Evolutionary conservation across 208 protist species (phyloP).

Genomic region (Trypanosoma brucei): DNA sequence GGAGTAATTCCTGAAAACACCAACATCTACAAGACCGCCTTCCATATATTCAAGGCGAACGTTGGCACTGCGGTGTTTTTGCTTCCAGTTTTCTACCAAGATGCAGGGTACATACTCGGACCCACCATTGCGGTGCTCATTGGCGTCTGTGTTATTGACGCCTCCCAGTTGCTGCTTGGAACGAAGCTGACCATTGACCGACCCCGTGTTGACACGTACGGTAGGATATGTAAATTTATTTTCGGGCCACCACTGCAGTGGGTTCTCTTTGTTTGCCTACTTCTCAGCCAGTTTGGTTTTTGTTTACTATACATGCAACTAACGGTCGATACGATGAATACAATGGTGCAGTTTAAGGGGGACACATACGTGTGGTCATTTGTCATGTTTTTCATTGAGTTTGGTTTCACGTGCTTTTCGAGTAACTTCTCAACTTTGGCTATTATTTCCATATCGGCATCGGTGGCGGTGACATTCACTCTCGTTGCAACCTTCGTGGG

Average conservation of each 20-base stretch:
- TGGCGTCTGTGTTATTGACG: slow-evolving; percentile 20
- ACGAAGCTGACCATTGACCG: slow-evolving; percentile 18
- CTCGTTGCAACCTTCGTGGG: slow-evolving; percentile 12
- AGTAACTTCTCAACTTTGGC: slow-evolving; percentile 22
- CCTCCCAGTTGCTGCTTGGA: slow-evolving; percentile 23
- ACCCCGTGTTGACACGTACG: slow-evolving; percentile 18
- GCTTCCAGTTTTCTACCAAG: slow-evolving; percentile 25
- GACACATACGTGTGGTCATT: slow-evolving; percentile 20
- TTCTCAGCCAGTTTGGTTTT: slow-evolving; percentile 39
- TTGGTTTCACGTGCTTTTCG: slow-evolving; percentile 20
- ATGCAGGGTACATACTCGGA: slow-evolving; percentile 20
- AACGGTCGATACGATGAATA: slow-evolving; percentile 15
- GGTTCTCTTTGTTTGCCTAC: slow-evolving; percentile 18
- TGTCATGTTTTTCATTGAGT: slow-evolving; percentile 19
- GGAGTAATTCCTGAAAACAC: slow-evolving; percentile 13
- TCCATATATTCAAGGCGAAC: slow-evolving; percentile 47
- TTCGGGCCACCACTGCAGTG: slow-evolving; percentile 20
- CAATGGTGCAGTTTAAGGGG: slow-evolving; percentile 15
- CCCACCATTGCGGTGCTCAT: slow-evolving; percentile 20
- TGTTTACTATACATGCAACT: slow-evolving; percentile 31
- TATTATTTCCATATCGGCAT: slow-evolving; percentile 17
- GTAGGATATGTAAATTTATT: slow-evolving; percentile 16
- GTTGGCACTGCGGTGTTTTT: slow-evolving; percentile 31
- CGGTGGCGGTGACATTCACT: slow-evolving; percentile 18
- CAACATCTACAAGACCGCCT: slow-evolving; percentile 26